Base-by-base conservation (phyloP, 257 asterid genomes). In the Gentiana straminea region DNA sequence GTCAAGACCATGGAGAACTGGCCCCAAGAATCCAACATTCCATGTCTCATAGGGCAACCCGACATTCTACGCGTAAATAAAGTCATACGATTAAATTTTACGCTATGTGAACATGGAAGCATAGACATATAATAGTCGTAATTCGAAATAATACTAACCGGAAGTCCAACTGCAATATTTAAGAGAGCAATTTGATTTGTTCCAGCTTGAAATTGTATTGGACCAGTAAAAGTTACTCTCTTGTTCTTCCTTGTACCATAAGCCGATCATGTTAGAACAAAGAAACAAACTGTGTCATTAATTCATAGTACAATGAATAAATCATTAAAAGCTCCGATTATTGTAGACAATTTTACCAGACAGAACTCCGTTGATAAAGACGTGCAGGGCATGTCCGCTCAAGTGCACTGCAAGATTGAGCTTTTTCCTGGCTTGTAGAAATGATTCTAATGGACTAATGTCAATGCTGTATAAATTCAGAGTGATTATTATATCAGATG, bases 151-250 rank as follows among this genome's bases (percentile, higher is more conserved):
- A 48, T 15, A 74, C 84, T 75, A 67, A 84, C 94, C 8, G 85
- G 90, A 54, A 84, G 65, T 41, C 94, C 94, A 65, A 79, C 74
- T 55, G 90, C 83, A 34, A 81, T 77, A 44, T 86, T 81, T 35
- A 84, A 79, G 46, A 84, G 73, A 49, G 81, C 73, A 39, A 84
- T 67, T 64, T 58, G 73, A 33, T 81, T 84, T 4, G 55, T 38
- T 51, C 94, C 90, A 3, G 64, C 68, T 37, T 47, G 65, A 56
- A 79, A 66, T 44, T 73, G 73, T 60, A 79, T 73, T 33, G 80
- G 79, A 48, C 70, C 83, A 2, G 51, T 70, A 66, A 73, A 81
- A 4, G 67, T 75, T 39, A 77, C 68, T 52, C 63, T 75, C 39
- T 68, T 73, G n/a, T 60, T 73, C 46, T 62, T 65, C 43, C 66